Base-by-base conservation (phyloP, 2,329 filamentous ascomycete genomes). In the Dactylonectria macrodidyma region DNA sequence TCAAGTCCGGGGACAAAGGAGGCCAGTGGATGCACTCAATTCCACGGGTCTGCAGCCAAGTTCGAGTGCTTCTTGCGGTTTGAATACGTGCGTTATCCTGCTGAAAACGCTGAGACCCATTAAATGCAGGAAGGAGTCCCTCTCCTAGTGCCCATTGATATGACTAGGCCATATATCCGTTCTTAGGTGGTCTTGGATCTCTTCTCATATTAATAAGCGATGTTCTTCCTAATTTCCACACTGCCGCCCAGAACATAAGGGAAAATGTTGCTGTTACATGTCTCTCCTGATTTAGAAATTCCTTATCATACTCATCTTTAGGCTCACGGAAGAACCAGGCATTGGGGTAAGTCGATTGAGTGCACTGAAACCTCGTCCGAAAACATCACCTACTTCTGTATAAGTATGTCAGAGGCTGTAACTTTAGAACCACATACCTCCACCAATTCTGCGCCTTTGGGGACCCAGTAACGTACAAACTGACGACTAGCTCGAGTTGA, bases 41-140 rank as follows among this genome's bases (percentile, higher is more conserved):
- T 7, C 57, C 57, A 19, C 36, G 6, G 4, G 14, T 22, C 5
- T n/a, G 10, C 26, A 59, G 4, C 57, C 57, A 59, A 34, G 8
- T 30, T 2, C 30, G 26, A n/a, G 57, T 33, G 16, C 6, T 19
- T 16, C 33, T 59, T n/a, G 57, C 1, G 5, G 26, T 48, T 19
- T 59, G 44, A 48, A 59, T 59, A 26, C 26, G 41, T n/a, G 57
- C 57, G 34, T 59, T 59, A 59, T 59, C 57, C 16, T 59, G 57
- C 44, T 50, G 57, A 38, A 59, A 59, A 50, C n/a, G 5, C 9
- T 16, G 11, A 22, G n/a, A 50, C 2, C 30, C 30, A 22, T 59
- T n/a, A 19, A 48, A 14, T 5, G 36, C 6, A 50, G 57, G 57
- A 19, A 59, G 57, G 14, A 59, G 57, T 10, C 57, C 44, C 19